phyloP scores from a whole-genome alignment of 768 basidiomycete genomes.

The Psilocybe tampanensis region DNA sequence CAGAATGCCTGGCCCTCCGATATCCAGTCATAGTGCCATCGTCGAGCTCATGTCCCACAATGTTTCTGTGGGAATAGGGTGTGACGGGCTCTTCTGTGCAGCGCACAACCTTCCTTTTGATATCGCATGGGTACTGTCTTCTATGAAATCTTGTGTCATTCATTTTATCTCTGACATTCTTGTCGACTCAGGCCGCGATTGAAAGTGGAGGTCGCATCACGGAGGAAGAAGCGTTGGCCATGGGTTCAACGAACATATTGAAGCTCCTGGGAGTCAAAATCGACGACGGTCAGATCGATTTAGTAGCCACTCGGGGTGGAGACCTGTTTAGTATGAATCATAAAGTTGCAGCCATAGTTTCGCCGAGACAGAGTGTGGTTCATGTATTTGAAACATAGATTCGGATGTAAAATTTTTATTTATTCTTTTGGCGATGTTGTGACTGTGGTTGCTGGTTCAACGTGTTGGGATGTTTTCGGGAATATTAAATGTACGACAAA shows the following conservation, averaged over 20 bases:
- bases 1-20: constrained; percentile 72
- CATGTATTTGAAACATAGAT: constrained; percentile 31
- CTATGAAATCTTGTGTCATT: too few species aligned
- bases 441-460: too few species aligned
- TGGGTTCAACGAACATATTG: constrained; percentile 50
- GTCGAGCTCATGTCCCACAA: constrained; percentile 63
- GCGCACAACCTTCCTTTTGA: constrained; percentile 82
- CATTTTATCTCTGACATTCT: constrained; percentile 2
- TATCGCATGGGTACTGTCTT: constrained; percentile 69
- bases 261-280: constrained; percentile 38
- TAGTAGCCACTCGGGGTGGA: constrained; percentile 59
- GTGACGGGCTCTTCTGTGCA: constrained; percentile 63
- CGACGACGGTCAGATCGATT: constrained; percentile 42
- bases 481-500: too few species aligned
- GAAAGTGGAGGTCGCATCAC: constrained; percentile 42
- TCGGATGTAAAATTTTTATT: too few species aligned
- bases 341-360: constrained; percentile 57
- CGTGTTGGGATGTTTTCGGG: too few species aligned
- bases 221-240: constrained; percentile 43
- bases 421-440: too few species aligned
- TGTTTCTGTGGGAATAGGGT: constrained; percentile 73
- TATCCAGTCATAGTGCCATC: constrained; percentile 57
- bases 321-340: constrained; percentile 49
- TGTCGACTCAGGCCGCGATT: constrained; percentile 40
- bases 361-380: constrained; percentile 41